Evolutionary conservation across 2,329 filamentous ascomycete genomes (phyloP).

Genomic region (Pseudohalonectria lignicola): DNA sequence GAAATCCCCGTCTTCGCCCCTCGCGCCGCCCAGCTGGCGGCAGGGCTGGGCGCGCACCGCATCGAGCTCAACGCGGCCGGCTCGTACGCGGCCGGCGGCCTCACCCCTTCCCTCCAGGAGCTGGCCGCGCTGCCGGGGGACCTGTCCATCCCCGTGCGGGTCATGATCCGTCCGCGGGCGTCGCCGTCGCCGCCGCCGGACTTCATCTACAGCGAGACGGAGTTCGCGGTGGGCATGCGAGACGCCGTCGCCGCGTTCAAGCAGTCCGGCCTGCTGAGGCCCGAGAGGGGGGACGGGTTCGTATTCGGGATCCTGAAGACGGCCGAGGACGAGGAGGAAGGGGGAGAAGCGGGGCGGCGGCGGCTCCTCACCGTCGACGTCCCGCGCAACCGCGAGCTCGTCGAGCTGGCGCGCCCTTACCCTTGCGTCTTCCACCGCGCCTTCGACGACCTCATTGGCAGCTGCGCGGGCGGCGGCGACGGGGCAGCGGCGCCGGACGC

Average conservation of each 20-base stretch:
- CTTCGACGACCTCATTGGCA: conserved; percentile 34
- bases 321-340: neutral
- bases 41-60: conserved; percentile 31
- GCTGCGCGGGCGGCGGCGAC: conserved; percentile 5
- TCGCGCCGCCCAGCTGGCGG: conserved; percentile 24
- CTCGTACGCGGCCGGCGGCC: conserved; percentile 39
- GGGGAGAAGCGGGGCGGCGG: neutral
- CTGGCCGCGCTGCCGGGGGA: conserved; percentile 17
- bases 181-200: conserved; percentile 21
- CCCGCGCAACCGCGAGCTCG: conserved; percentile 25
- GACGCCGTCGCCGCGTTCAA: conserved; percentile 25
- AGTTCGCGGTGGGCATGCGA: conserved; percentile 30
- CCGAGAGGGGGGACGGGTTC: conserved; percentile 36
- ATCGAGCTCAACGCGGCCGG: conserved; percentile 41
- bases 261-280: conserved; percentile 21
- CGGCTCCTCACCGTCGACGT: conserved; percentile 23
- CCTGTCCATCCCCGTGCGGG: conserved; percentile 27
- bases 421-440: conserved; percentile 44
- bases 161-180: conserved; percentile 45
- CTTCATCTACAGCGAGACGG: conserved; percentile 35
- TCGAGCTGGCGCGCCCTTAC: conserved; percentile 27
- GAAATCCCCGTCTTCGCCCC: conserved; percentile 45
- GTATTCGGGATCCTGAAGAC: conserved; percentile 38
- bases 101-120: conserved; percentile 34
- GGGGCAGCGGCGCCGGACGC: conserved; percentile 1